These are phyloP conservation scores for Spathaspora girioi DNA, from an alignment of 805 yeast genomes.

Conservation along the genomic window DNA sequence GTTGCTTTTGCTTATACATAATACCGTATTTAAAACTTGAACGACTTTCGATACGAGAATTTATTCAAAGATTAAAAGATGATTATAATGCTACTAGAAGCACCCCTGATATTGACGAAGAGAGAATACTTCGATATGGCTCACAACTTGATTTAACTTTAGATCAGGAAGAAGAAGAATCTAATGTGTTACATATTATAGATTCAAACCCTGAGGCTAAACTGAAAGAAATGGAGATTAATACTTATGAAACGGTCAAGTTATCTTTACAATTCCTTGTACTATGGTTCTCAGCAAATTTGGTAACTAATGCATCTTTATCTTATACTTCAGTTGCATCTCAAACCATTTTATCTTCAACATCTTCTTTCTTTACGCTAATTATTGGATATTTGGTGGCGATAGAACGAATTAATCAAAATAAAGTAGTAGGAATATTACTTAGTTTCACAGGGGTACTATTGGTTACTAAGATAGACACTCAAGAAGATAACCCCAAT, in stretches of 20 bases:
- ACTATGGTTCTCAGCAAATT: conserved; percentile 87
- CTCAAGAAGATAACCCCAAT: conserved; percentile 14
- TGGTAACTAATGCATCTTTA: conserved; percentile 83
- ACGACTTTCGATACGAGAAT: conserved; percentile 17
- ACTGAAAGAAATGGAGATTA: conserved; percentile 19
- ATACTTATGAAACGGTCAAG: conserved; percentile 60
- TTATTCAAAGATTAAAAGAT: conserved; percentile 16
- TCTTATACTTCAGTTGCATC: conserved; percentile 90
- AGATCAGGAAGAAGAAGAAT: conserved; percentile 2
- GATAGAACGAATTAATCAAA: conserved; percentile 62
- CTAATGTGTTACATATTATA: background rate
- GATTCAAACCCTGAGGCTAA: conserved; percentile 4
- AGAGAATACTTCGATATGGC: conserved; percentile 18
- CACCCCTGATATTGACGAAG: conserved; percentile 18
- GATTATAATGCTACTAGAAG: conserved; percentile 18
- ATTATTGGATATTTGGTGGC: conserved; percentile 70
- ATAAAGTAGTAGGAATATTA: conserved; percentile 66
- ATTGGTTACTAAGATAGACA: conserved; percentile 70
- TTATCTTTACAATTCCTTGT: conserved; percentile 79
- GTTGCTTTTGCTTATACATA: conserved; percentile 75
- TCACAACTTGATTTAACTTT: conserved; percentile 11
- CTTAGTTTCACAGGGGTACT: conserved; percentile 76
- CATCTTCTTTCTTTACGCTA: conserved; percentile 90
- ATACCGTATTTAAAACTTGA: conserved; percentile 49
- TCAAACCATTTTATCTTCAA: conserved; percentile 89